Evolutionary conservation across 1,284 basidiomycete genomes (phyloP).

Genomic region (Cryptococcus sp.): DNA sequence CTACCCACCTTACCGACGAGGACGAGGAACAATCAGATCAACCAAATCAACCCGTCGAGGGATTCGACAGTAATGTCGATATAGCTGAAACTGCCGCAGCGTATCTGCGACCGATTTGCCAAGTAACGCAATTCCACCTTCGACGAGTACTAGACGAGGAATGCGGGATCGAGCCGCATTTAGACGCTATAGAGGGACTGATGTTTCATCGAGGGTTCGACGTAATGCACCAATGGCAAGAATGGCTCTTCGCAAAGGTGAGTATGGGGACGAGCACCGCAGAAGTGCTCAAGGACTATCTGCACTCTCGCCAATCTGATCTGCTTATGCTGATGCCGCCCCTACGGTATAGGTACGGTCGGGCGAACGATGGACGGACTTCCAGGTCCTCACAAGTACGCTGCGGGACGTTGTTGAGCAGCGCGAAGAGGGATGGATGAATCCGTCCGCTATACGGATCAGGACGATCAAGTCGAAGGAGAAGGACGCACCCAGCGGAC

Average conservation of each 20-base stretch:
- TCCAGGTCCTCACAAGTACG: constrained; percentile 77
- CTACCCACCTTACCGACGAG: neutral
- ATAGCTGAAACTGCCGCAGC: constrained; percentile 54
- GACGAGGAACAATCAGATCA: no score
- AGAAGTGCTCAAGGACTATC: neutral
- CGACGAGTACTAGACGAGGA: constrained; percentile 66
- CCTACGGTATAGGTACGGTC: constrained; percentile 65
- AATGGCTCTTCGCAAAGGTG: constrained; percentile 71
- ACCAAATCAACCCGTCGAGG: no score
- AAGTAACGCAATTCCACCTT: constrained; percentile 61
- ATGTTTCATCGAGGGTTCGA: constrained; percentile 74
- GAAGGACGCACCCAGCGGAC: constrained; percentile 37
- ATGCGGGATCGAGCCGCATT: constrained; percentile 68
- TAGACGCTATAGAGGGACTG: constrained; percentile 70
- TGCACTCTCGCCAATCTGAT: neutral
- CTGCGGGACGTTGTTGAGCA: constrained; percentile 68
- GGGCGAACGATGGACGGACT: constrained; percentile 72
- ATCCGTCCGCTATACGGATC: constrained; percentile 71
- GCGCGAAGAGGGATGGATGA: constrained; percentile 62
- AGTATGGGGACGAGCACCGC: constrained; percentile 16
- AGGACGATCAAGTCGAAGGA: constrained; percentile 59
- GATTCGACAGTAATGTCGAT: neutral
- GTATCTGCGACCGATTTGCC: constrained; percentile 64
- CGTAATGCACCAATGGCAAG: constrained; percentile 66
- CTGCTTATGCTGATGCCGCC: neutral